Conservation (phyloP, 495 filamentous ascomycete genomes). For the Articulospora tetracladia region DNA sequence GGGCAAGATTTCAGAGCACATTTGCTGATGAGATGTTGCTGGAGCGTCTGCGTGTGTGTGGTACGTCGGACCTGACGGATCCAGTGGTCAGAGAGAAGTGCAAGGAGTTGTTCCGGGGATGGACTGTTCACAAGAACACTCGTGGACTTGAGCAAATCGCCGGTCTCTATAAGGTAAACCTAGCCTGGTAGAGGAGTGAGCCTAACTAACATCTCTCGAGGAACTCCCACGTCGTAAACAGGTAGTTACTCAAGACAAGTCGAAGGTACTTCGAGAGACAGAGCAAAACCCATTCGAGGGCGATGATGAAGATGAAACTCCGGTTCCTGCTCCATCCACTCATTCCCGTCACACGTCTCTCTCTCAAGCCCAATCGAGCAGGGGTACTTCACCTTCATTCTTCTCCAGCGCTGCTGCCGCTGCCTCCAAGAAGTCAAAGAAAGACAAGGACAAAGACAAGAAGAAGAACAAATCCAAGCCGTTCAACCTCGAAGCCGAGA, state of each 20-base stretch:
- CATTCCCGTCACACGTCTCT: constrained; percentile 16
- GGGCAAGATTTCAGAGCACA: constrained; percentile 76
- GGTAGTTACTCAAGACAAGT: constrained; percentile 63
- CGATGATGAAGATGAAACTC: constrained; percentile 51
- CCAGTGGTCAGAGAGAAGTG: constrained; percentile 81
- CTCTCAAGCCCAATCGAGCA: constrained; percentile 21
- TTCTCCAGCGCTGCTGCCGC: constrained; percentile 23
- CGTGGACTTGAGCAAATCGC: constrained; percentile 78
- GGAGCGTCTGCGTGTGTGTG: constrained; percentile 85
- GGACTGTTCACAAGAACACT: constrained; percentile 80
- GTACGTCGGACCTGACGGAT: constrained; percentile 81
- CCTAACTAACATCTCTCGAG: constrained; percentile 21
- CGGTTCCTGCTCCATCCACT: constrained; percentile 7
- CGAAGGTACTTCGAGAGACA: constrained; percentile 76
- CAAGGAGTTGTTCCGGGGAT: constrained; percentile 79
- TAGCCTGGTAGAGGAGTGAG: neutral
- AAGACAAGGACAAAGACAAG: constrained; percentile 40
- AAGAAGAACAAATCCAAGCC: constrained; percentile 45
- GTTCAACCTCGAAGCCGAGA: constrained; percentile 87
- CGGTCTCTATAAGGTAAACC: constrained; percentile 64
- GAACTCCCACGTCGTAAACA: constrained; percentile 52
- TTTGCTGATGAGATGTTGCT: constrained; percentile 93
- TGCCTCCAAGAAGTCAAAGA: constrained; percentile 17
- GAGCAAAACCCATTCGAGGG: constrained; percentile 57
- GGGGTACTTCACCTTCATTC: constrained; percentile 28